These are phyloP conservation scores for Globisporangium rhizosaccharum DNA, from an alignment of 352 stramenopile genomes.

Conservation along the genomic window DNA sequence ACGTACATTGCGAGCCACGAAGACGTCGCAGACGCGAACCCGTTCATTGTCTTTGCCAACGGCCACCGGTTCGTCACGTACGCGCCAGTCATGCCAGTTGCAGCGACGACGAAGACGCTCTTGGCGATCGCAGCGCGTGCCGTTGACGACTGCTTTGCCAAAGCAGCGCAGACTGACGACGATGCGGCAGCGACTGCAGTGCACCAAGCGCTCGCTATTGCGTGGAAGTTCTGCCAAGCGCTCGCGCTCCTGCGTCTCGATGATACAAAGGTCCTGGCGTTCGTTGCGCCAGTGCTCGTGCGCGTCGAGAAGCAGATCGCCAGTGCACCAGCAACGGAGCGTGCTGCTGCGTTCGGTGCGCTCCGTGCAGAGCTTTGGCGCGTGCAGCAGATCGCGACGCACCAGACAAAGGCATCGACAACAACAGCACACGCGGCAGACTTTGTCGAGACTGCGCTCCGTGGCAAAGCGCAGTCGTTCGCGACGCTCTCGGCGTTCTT, in stretches of 20 bases:
- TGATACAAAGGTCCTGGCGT: slow-evolving; percentile 30
- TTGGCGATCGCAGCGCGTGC: slow-evolving; percentile 26
- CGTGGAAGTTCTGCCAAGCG: slow-evolving; percentile 69
- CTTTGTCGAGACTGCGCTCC: slow-evolving; percentile 30
- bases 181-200: background rate
- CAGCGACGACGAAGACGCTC: slow-evolving; percentile 20
- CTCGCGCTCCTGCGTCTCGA: slow-evolving; percentile 45
- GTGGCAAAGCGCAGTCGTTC: slow-evolving; percentile 42
- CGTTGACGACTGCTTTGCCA: slow-evolving; percentile 13
- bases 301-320: slow-evolving; percentile 27
- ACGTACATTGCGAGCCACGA: slow-evolving; percentile 46
- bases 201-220: slow-evolving; percentile 25
- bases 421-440: slow-evolving; percentile 7
- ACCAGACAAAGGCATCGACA: slow-evolving; percentile 15
- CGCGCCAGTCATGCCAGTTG: slow-evolving; percentile 10
- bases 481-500: slow-evolving; percentile 56
- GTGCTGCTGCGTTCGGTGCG: slow-evolving; percentile 13
- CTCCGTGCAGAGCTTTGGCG: slow-evolving; percentile 67
- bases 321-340: background rate
- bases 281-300: slow-evolving; percentile 34
- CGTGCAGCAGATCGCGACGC: slow-evolving; percentile 48
- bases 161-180: background rate
- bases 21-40: slow-evolving; percentile 38
- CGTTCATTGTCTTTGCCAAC: slow-evolving; percentile 35
- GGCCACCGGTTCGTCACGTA: slow-evolving; percentile 32